Evolutionary conservation across 345 rosid species (phyloP), one percentile per base, ranked within the genome.

Genomic region (Tarenaya hassleriana): DNA sequence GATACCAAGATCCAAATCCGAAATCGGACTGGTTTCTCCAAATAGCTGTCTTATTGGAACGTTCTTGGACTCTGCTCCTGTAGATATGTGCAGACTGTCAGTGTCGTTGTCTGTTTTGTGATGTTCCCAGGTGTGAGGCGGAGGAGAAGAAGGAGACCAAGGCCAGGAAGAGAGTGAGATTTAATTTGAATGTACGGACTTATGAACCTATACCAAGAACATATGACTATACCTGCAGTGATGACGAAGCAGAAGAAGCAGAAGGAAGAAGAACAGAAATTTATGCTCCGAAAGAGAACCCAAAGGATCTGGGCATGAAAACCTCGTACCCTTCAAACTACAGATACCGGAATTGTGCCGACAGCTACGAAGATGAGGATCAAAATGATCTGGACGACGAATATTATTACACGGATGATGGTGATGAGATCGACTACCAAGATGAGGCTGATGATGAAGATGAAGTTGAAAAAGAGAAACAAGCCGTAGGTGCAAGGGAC

Each of bases 111-210:
- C 11, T 33, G 35, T 11, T 4, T 47, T 47, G 34, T 32, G 7
- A 0, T 46, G 45, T 58, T 0, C 52, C 33, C 33, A 66, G 70
- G 44, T 33, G 60, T 46, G 50, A 43, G 1, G 61, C 40, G 15
- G 63, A 43, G 14, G 48, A 52, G 10, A 62, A 60, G 17, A 71
- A 67, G 64, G 48, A 63, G 1, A 74, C 72, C 68, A 70, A 72
- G 69, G 59, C 76, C 32, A 69, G 67, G 65, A 91, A 87, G 69
- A 87, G 75, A 71, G 98, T 87, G n/a, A 77, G 94, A 48, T 87
- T 91, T 27, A 72, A 91, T 69, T 76, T 86, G 75, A 81, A 84
- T 71, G 86, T 91, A 12, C 81, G 61, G 52, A 72, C 82, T 31
- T 91, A 80, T 43, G 98, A 91, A 60, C 96, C 84, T 7, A 39